A percentile compares a stretch with the other conserved stretches of the same genome.
Conservation (phyloP, 148 eudicot genomes). For the Linanthus parryae region DNA sequence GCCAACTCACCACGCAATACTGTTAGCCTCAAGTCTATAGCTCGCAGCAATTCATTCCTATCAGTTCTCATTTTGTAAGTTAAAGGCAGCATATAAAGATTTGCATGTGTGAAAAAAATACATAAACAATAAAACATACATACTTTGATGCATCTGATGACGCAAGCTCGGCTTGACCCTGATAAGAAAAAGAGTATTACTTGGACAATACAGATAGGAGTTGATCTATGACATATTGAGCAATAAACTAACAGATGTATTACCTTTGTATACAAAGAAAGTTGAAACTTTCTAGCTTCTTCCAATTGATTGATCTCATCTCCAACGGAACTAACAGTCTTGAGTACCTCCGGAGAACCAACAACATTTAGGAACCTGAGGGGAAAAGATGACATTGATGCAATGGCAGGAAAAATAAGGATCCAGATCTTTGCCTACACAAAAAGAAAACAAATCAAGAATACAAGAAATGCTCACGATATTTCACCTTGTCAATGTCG, state of each 20-base stretch:
- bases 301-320: slow-evolving; percentile 80
- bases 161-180: slow-evolving; percentile 42
- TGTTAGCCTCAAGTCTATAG: slow-evolving; percentile 76
- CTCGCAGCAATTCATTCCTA: slow-evolving; percentile 91
- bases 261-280: slow-evolving; percentile 74
- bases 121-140: slow-evolving; percentile 9
- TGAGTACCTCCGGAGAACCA: slow-evolving; percentile 48
- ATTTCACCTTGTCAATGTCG: slow-evolving; percentile 62
- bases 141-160: slow-evolving; percentile 88
- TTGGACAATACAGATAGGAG: not conserved
- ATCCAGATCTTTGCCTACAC: not conserved
- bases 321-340: slow-evolving; percentile 33
- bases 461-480: slow-evolving; percentile 9
- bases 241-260: too few species aligned
- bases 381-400: too few species aligned
- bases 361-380: slow-evolving; percentile 33
- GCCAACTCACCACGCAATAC: slow-evolving; percentile 61
- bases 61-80: slow-evolving; percentile 16
- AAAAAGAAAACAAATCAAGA: not conserved
- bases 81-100: slow-evolving; percentile 1
- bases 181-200: slow-evolving; percentile 21
- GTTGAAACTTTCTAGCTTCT: slow-evolving; percentile 75
- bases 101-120: not conserved
- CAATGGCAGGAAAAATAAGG: slow-evolving; percentile 3
- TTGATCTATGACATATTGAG: slow-evolving; percentile 37